phyloP scores from a whole-genome alignment of 1,139 yeast species.

The Blastobotrys apis region DNA sequence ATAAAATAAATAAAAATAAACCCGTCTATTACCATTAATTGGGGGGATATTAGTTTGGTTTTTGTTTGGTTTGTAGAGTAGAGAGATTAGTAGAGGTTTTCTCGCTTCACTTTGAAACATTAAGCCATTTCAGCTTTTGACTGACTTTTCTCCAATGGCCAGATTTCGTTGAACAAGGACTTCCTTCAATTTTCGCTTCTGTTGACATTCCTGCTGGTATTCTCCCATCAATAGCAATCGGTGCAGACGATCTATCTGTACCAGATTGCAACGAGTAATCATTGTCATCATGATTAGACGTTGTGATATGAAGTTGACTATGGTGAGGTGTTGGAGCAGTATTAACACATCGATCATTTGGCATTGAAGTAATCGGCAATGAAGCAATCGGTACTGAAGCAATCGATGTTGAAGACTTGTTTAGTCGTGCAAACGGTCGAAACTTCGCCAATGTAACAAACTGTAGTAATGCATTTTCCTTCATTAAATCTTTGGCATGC shows the following conservation, averaged over 20 bases:
- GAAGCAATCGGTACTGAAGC: neutral
- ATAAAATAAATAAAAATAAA: neutral
- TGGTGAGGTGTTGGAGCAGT: neutral
- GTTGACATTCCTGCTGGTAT: neutral
- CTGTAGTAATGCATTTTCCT: slow-evolving; percentile 30
- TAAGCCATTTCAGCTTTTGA: slow-evolving; percentile 1
- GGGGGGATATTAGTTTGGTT: no score
- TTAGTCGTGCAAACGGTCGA: neutral
- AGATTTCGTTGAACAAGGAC: neutral
- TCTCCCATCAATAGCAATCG: neutral
- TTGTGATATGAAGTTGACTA: neutral
- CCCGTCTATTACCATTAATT: neutral
- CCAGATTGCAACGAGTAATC: no score
- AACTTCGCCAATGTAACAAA: slow-evolving; percentile 19
- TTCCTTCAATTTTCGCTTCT: neutral
- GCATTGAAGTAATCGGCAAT: neutral
- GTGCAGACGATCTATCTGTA: no score
- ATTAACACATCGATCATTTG: neutral
- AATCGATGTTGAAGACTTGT: neutral
- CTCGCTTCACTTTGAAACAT: neutral
- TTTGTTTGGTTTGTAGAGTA: no score
- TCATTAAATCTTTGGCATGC: slow-evolving; percentile 32
- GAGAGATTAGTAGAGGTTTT: no score
- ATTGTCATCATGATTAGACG: no score
- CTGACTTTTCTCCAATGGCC: slow-evolving; percentile 7